Conservation (phyloP, 129 eudicot species). For the Logfia minima region DNA sequence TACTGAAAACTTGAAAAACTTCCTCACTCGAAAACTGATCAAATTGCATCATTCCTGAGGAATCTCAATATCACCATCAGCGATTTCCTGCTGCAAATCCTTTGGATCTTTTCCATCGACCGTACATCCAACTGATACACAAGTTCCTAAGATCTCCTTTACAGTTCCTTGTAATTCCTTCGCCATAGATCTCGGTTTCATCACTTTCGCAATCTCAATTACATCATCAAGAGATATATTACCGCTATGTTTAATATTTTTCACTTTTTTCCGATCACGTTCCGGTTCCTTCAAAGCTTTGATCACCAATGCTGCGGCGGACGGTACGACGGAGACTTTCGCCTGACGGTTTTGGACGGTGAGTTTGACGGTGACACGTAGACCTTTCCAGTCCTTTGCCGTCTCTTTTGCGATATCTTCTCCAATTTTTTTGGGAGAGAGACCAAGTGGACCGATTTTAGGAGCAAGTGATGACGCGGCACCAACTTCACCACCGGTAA, state of each 20-base stretch:
- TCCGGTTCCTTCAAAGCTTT: conserved; percentile 78
- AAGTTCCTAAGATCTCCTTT: conserved; percentile 67
- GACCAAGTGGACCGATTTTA: conserved; percentile 76
- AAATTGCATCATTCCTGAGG: conserved; percentile 47
- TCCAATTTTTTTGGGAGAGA: conserved; percentile 73
- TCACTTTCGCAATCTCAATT: conserved; percentile 64
- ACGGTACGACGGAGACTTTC: conserved; percentile 80
- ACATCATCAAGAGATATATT: conserved; percentile 66
- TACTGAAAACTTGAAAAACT: conserved; percentile 2
- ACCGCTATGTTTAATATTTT: conserved; percentile 61
- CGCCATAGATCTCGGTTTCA: conserved; percentile 67
- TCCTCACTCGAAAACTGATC: neutral
- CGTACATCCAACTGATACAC: conserved; percentile 70
- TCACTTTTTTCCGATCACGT: conserved; percentile 66
- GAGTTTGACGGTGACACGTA: conserved; percentile 81
- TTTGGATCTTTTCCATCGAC: conserved; percentile 67
- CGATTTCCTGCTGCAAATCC: conserved; percentile 66
- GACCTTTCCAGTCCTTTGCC: conserved; percentile 85
- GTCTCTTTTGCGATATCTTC: conserved; percentile 81
- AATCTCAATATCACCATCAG: conserved; percentile 60
- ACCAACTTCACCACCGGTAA: conserved; percentile 75
- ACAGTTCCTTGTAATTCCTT: conserved; percentile 62
- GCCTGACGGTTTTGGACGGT: conserved; percentile 89
- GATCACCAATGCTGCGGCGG: conserved; percentile 81
- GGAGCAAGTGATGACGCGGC: conserved; percentile 78